Evolutionary conservation across 345 rosid genomes (phyloP), one percentile per base, ranked within the genome.

Genomic region (Hypericum androsaemum): DNA sequence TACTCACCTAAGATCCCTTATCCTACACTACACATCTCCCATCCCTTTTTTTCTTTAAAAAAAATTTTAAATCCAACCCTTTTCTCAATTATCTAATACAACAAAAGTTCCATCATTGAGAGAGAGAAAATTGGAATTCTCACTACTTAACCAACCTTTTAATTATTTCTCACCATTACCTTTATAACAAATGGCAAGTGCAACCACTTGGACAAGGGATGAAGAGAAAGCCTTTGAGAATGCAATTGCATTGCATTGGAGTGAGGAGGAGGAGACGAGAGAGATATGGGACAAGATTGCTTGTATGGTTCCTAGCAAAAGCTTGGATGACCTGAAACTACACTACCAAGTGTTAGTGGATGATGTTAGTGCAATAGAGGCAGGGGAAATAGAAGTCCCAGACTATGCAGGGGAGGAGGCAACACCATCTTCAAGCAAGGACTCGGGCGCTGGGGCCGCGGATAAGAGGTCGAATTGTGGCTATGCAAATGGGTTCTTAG

Each of bases 141-240:
- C 32, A 22, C 32, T 22, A 22, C 32, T 22, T 22, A 22, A 22
- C 32, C 4, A 22, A 61, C 13, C 53, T 53, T 35, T 37, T 58
- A 14, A 11, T 32, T 47, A 15, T 48, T 56, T 43, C 12, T 53
- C 53, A 43, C 53, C 46, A 12, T 44, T 41, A 40, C 47, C 53
- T 46, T 35, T 22, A 22, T 22, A 22, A 22, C 32, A 22, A 22
- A 80, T 82, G 95, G 76, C 74, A 48, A 72, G 67, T 64, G 65
- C 63, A 54, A 58, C 50, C 36, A 57, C 53, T 43, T 89, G 97
- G 97, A 86, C 77, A 68, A 80, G 75, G 61, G 97, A 81, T 60
- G 97, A 86, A 56, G 94, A 89, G 36, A 86, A 74, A 54, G 79
- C 86, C 7, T 89, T 89, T 45, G 95, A 89, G 66, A 77, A 75